These are phyloP conservation scores for Ceratobasidium sp. DNA, from an alignment of 1,284 basidiomycete species.

Conservation along the genomic window DNA sequence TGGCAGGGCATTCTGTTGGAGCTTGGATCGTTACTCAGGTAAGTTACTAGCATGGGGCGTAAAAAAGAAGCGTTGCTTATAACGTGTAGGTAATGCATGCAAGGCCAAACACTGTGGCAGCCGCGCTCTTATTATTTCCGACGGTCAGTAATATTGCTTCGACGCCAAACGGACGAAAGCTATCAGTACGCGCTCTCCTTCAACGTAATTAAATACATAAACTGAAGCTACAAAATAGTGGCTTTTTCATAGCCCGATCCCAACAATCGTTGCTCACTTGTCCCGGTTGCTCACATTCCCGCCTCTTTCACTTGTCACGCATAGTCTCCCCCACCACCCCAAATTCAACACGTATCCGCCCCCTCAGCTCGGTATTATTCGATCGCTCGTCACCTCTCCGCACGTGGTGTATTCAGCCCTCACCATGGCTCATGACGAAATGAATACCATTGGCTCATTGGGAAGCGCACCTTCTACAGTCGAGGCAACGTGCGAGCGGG, in stretches of 20 bases:
- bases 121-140: conserved; percentile 63
- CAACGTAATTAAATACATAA: not conserved
- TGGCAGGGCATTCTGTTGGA: conserved; percentile 67
- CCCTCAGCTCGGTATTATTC: conserved; percentile 57
- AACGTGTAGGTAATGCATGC: conserved; percentile 57
- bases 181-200: conserved; percentile 49
- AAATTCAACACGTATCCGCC: conserved; percentile 55
- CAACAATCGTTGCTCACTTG: conserved; percentile 53
- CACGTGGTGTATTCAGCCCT: conserved; percentile 57
- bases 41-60: conserved; percentile 28
- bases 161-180: conserved; percentile 61
- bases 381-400: conserved; percentile 57
- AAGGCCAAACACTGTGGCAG: conserved; percentile 50
- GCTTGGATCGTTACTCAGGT: conserved; percentile 66
- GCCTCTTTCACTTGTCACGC: conserved; percentile 49
- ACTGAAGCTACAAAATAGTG: conserved; percentile 49
- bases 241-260: conserved; percentile 57
- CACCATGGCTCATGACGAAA: conserved; percentile 67
- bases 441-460: conserved; percentile 59
- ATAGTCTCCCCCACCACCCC: conserved; percentile 46
- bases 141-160: conserved; percentile 60
- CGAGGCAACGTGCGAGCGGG: conserved; percentile 30
- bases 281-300: conserved; percentile 45
- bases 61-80: conserved; percentile 12
- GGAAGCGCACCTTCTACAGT: conserved; percentile 53